Evolutionary conservation across 176 grass and related monocot genomes (phyloP), one percentile per base, ranked within the genome.

Genomic region (Ampelocalamus luodianensis): DNA sequence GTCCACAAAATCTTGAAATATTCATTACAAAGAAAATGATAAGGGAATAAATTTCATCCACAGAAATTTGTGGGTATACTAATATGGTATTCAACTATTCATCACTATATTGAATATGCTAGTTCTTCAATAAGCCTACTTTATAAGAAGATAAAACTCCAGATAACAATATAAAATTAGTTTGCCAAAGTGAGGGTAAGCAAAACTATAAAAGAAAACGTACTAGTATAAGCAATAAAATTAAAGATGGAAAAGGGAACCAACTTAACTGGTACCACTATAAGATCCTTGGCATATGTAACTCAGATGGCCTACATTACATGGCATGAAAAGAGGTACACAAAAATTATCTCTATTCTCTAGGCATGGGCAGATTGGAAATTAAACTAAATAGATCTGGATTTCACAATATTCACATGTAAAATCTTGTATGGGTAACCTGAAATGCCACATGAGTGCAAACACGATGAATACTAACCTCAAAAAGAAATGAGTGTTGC

Each of bases 401-500:
- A 74, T 48, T 74, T 74, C 13, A 50, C 49, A 67, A 74, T 71
- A 37, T 39, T 77, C 39, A 70, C 60, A 10, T 11, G 38, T 38
- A 70, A 15, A 86, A 78, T 26, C 24, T 8, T 82, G 37, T 49
- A 36, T 29, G 8, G 8, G 50, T 65, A 45, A 53, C 16, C 74
- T 20, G 11, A 53, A 32, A 15, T 16, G 5, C 49, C 46, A 68
- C 26, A 79, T 10, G n/a, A 77, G 42, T 44, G 36, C 0, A 24
- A 69, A 49, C 5, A 44, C 0, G 6, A 69, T 22, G 36, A 76
- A 68, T 44, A 84, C 85, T 63, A 59, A 98, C 96, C 93, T 99
- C 93, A 71, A 96, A 99, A 65, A 99, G 91, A 84, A 99, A 92
- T 4, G 96, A 94, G 29, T 94, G 85, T 24, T 99, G 96, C 83